A percentile compares a stretch with the other conserved stretches of the same genome.
phyloP scores from a whole-genome alignment of 1,284 basidiomycete genomes.

The Austroboletus niveus region DNA sequence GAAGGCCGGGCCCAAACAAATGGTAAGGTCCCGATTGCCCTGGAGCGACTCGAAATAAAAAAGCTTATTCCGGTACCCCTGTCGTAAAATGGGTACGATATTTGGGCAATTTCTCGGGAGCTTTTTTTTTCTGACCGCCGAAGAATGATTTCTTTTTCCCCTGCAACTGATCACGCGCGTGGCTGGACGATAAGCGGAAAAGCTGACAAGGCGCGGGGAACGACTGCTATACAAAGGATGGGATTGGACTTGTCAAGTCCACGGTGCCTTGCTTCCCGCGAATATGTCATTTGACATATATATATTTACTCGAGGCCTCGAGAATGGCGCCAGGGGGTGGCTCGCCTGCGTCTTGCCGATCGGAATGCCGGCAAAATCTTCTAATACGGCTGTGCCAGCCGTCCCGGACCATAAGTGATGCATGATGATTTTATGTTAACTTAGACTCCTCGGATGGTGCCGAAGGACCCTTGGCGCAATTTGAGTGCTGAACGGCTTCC shows the following conservation, averaged over 20 bases:
- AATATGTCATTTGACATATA: slow-evolving; percentile 9
- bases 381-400: no score
- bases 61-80: slow-evolving; percentile 9
- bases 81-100: slow-evolving; percentile 15
- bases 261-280: slow-evolving; percentile 17
- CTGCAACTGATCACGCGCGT: background rate
- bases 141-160: background rate
- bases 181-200: slow-evolving; percentile 2
- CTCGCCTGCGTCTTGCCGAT: slow-evolving; percentile 11
- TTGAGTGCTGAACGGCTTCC: no score
- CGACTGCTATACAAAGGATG: background rate
- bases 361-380: slow-evolving; percentile 12
- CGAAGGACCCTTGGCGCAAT: no score
- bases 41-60: background rate
- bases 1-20: background rate
- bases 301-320: slow-evolving; percentile 11
- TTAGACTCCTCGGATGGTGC: no score
- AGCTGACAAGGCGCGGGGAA: background rate
- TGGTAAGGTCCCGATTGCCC: background rate
- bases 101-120: background rate
- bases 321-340: slow-evolving; percentile 5
- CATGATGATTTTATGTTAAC: no score
- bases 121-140: slow-evolving; percentile 6
- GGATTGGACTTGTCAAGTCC: background rate
- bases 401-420: no score